Conservation (phyloP, 192 early-diverging fungal species). For the Powellomyces hirtus region DNA sequence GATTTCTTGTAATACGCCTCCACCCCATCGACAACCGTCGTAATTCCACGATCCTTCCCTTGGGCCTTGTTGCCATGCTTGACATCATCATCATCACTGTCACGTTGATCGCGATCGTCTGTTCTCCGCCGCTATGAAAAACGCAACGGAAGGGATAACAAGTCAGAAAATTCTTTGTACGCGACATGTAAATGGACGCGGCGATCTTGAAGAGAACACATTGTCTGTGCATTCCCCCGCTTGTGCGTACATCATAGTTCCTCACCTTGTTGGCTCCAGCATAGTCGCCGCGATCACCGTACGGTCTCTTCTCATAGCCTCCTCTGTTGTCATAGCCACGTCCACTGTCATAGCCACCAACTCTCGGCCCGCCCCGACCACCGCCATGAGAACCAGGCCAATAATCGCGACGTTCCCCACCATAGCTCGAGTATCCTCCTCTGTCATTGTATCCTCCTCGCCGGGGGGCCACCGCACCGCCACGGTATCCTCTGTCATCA, state of each 20-base stretch:
- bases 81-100: conserved; percentile 7
- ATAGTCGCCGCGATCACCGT: conserved; percentile 8
- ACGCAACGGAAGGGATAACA: background rate
- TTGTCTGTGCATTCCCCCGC: too few species aligned
- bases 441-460: conserved; percentile 6
- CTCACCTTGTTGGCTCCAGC: too few species aligned
- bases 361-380: background rate
- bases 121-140: conserved; percentile 2
- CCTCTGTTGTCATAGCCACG: conserved; percentile 5
- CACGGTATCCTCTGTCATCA: conserved; percentile 14
- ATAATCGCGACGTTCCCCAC: background rate
- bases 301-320: conserved; percentile 13
- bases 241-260: too few species aligned
- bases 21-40: conserved; percentile 10
- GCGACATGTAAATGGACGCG: too few species aligned
- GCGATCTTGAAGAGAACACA: too few species aligned
- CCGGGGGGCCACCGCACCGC: background rate
- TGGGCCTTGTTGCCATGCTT: background rate
- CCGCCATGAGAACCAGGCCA: background rate
- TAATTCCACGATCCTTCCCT: conserved; percentile 3
- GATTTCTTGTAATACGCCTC: conserved; percentile 31
- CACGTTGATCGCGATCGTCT: conserved; percentile 6
- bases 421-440: background rate
- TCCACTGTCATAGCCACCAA: background rate
- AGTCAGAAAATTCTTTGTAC: too few species aligned